Base-by-base conservation (phyloP, 495 filamentous ascomycete species). In the Lasiosphaeria ovina region DNA sequence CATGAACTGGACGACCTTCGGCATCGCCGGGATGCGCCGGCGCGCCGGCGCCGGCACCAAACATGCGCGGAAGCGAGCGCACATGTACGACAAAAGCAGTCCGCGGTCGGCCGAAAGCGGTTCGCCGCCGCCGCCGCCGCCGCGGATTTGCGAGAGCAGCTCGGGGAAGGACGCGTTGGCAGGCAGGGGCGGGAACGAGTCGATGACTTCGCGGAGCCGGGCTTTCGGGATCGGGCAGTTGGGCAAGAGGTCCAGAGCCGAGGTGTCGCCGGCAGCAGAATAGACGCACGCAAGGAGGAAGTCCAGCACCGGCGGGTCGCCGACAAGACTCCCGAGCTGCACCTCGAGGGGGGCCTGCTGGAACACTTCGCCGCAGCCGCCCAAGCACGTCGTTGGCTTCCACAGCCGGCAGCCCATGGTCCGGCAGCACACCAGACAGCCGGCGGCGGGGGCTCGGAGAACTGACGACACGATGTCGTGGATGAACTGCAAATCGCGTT, bases 331-430 rank as follows among this genome's bases (percentile, higher is more conserved):
- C 38, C 38, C 32, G 1, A 49, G 48, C 12, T 53, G 33, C n/a
- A 60, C 57, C 52, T 64, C 62, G 3, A 64, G 44, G 1, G 62
- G 62, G 16, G 62, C 62, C 7, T 36, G 52, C 11, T 44, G 48
- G 35, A 60, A 55, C 8, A 24, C 33, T 6, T 64, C 32, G 17
- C 44, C 32, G 45, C 62, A 64, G 3, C 35, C 17, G 3, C 38
- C 36, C 14, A 51, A 38, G 52, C 62, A 64, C 12, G 52, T 16
- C 1, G 57, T 54, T 17, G 62, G 62, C 16, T 57, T 35, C 49
- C 58, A 59, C 14, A 60, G 36, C 32, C 8, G 24, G 54, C 48
- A 45, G 12, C 35, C 24, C 36, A 55, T 55, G 2, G 45, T 16
- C 34, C 50, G 45, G 7, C 16, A 32, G 47, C 57, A 64, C 17